phyloP scores from a whole-genome alignment of 176 grass and related monocot genomes.

The Cocos nucifera region DNA sequence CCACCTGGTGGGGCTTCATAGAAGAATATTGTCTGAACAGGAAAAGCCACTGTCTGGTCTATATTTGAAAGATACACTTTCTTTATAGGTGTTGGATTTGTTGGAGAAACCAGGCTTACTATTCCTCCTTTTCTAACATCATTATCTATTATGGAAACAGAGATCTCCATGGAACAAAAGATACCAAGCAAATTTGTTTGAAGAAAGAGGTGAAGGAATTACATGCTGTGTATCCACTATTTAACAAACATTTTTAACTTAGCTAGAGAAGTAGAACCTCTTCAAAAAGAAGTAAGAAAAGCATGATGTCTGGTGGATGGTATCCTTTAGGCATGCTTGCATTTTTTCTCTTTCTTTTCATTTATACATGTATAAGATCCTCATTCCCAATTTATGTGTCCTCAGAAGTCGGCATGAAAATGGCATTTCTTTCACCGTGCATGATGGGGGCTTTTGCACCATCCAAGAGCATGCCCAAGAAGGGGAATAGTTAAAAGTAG shows the following conservation, averaged over 20 bases:
- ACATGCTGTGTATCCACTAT: too few species aligned
- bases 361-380: neutral
- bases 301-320: neutral
- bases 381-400: constrained; percentile 1
- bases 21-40: constrained; percentile 28
- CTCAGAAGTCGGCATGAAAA: constrained; percentile 7
- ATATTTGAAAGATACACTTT: constrained; percentile 23
- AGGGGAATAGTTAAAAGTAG: neutral
- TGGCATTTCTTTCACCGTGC: constrained; percentile 10
- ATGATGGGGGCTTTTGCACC: neutral
- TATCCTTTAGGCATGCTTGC: too few species aligned
- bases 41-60: constrained; percentile 22
- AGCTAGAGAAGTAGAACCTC: neutral
- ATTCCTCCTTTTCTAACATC: constrained; percentile 5
- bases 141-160: neutral
- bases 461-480: constrained; percentile 4
- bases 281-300: constrained; percentile 5
- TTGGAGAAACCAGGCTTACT: neutral
- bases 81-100: neutral
- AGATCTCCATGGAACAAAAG: constrained; percentile 2
- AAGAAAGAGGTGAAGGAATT: too few species aligned
- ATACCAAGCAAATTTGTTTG: neutral
- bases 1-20: constrained; percentile 20
- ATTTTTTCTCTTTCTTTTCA: neutral
- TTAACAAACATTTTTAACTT: too few species aligned